phyloP scores from a whole-genome alignment of 352 stramenopile species.

The Aphanomyces euteiches region DNA sequence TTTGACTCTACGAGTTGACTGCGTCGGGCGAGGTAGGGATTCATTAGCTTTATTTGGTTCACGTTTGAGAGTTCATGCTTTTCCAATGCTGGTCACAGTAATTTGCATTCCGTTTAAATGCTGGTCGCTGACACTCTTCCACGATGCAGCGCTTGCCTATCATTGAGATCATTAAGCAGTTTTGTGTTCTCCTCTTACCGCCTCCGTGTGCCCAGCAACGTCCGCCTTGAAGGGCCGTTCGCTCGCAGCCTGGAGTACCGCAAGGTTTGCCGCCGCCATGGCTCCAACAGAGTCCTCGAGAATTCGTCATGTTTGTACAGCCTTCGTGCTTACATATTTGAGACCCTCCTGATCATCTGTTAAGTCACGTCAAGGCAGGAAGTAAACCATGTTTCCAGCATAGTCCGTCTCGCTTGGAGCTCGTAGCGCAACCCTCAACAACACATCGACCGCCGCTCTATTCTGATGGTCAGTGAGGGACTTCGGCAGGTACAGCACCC shows the following conservation, averaged over 20 bases:
- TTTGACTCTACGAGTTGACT: no score
- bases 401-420: neutral
- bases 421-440: neutral
- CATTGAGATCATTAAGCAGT: neutral
- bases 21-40: no score
- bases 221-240: constrained; percentile 67
- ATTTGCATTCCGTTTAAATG: constrained; percentile 51
- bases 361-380: no score
- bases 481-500: neutral
- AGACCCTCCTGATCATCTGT: constrained; percentile 45
- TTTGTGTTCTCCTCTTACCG: constrained; percentile 35
- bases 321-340: constrained; percentile 60
- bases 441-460: neutral
- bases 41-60: no score
- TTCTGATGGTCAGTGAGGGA: neutral
- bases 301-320: constrained; percentile 70
- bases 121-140: constrained; percentile 47
- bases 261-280: constrained; percentile 69
- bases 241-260: constrained; percentile 52
- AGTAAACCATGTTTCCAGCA: constrained; percentile 2
- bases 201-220: constrained; percentile 77
- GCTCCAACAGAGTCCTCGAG: constrained; percentile 72
- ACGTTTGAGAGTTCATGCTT: no score
- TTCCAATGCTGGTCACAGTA: constrained; percentile 39
- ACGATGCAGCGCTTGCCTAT: constrained; percentile 50